These are phyloP conservation scores for Geranomyces variabilis DNA, from an alignment of 192 early-diverging fungal species.

Conservation along the genomic window DNA sequence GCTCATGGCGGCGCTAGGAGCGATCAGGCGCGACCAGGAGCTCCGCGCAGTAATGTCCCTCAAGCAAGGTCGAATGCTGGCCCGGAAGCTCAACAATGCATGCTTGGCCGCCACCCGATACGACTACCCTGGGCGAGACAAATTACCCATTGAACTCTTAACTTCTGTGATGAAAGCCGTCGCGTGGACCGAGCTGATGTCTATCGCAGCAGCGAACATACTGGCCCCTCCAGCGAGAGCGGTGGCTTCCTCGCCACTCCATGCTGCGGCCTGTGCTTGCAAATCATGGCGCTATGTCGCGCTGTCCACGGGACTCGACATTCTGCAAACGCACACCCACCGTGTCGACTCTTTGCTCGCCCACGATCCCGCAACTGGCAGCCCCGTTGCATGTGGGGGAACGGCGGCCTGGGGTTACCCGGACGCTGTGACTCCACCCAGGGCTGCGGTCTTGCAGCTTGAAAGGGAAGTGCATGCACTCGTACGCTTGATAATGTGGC, in stretches of 20 bases:
- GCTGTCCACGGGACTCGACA: background rate
- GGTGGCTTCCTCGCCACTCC: background rate
- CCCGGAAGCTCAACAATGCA: background rate
- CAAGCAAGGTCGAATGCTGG: background rate
- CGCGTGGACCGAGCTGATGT: background rate
- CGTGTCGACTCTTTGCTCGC: background rate
- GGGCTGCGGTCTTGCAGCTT: background rate
- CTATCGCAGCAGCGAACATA: background rate
- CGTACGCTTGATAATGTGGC: background rate
- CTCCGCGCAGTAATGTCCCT: background rate
- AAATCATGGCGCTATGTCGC: conserved; percentile 3
- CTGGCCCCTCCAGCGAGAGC: background rate
- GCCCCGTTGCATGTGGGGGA: background rate
- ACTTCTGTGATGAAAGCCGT: background rate
- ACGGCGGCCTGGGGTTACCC: background rate
- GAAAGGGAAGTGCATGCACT: background rate
- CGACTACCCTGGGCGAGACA: background rate
- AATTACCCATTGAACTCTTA: background rate
- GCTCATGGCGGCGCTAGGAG: background rate
- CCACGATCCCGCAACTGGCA: background rate
- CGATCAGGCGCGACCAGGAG: background rate
- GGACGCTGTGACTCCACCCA: background rate
- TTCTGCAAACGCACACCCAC: background rate
- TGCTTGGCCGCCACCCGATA: background rate
- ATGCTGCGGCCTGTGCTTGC: background rate